Evolutionary conservation across 257 asterid genomes (phyloP).

Genomic region (Scutellaria barbata): DNA sequence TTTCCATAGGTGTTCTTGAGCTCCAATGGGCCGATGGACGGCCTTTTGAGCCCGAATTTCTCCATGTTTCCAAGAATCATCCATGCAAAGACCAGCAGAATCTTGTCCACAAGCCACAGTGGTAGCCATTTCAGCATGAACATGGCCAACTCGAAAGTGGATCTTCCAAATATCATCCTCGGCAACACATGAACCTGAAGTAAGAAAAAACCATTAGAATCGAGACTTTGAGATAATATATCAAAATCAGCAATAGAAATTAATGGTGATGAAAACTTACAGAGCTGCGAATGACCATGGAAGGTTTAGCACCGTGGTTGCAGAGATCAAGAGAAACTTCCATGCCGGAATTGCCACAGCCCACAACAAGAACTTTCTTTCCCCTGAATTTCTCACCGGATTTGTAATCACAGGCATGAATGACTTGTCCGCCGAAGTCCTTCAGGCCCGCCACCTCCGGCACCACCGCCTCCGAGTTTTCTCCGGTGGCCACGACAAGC

Average conservation of each 20-base stretch:
- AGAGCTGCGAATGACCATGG: conserved; percentile 65
- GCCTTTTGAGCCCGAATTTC: conserved; percentile 61
- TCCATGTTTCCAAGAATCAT: conserved; percentile 55
- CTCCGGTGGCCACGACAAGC: conserved; percentile 82
- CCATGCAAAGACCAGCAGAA: conserved; percentile 58
- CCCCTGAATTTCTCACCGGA: conserved; percentile 60
- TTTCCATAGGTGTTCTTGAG: conserved; percentile 66
- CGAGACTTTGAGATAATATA: no score
- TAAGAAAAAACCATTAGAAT: no score
- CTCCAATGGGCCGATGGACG: conserved; percentile 57
- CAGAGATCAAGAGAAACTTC: conserved; percentile 65
- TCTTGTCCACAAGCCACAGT: conserved; percentile 65
- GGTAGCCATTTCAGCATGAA: conserved; percentile 66
- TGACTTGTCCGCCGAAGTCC: conserved; percentile 58
- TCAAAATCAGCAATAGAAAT: no score
- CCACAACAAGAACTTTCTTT: conserved; percentile 64
- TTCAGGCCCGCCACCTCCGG: conserved; percentile 66
- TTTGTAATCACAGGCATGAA: conserved; percentile 64
- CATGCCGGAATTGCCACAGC: conserved; percentile 73
- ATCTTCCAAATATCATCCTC: conserved; percentile 60
- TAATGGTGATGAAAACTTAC: conserved; percentile 31
- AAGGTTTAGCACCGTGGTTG: conserved; percentile 53
- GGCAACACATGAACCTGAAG: conserved; percentile 74
- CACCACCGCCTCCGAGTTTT: conserved; percentile 61
- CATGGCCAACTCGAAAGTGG: conserved; percentile 66